A percentile compares a stretch with the other conserved stretches of the same genome.
Evolutionary conservation across 1,139 yeast species (phyloP).

Genomic region (Magnusiomyces sp.): DNA sequence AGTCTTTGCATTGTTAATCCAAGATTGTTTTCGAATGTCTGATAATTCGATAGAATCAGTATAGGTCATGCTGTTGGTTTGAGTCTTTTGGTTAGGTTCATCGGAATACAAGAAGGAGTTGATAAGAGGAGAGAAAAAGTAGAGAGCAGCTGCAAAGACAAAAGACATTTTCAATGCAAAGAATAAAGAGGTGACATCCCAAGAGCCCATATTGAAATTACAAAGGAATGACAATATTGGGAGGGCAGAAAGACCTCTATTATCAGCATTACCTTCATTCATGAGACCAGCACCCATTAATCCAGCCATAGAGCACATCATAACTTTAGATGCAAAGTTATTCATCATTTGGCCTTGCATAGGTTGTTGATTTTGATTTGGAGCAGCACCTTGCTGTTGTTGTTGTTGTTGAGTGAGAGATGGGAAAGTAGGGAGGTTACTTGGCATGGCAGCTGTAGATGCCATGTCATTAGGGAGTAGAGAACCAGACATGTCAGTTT

Average conservation of each 20-base stretch:
- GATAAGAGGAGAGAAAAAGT: constrained; percentile 22
- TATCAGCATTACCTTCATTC: constrained; percentile 21
- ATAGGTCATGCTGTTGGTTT: background rate
- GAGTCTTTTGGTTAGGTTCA: background rate
- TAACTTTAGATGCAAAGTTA: constrained; percentile 24
- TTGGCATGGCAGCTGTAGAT: background rate
- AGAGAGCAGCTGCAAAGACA: constrained; percentile 26
- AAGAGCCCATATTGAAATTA: constrained; percentile 10
- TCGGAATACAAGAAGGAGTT: background rate
- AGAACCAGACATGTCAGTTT: background rate
- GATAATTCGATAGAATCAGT: constrained; percentile 4
- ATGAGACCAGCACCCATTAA: constrained; percentile 32
- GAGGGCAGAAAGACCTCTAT: constrained; percentile 28
- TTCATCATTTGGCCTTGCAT: background rate
- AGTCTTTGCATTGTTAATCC: constrained; percentile 24
- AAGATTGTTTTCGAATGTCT: constrained; percentile 19
- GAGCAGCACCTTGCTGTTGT: background rate
- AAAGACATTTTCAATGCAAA: constrained; percentile 22
- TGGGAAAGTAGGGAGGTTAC: background rate
- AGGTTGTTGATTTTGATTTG: background rate
- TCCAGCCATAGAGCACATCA: constrained; percentile 35
- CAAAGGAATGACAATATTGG: constrained; percentile 22
- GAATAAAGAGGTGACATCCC: constrained; percentile 14
- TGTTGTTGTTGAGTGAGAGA: background rate
- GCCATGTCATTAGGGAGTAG: constrained; percentile 4